Base-by-base conservation (phyloP, 306 rosid genomes). In the Canavalia gladiata region DNA sequence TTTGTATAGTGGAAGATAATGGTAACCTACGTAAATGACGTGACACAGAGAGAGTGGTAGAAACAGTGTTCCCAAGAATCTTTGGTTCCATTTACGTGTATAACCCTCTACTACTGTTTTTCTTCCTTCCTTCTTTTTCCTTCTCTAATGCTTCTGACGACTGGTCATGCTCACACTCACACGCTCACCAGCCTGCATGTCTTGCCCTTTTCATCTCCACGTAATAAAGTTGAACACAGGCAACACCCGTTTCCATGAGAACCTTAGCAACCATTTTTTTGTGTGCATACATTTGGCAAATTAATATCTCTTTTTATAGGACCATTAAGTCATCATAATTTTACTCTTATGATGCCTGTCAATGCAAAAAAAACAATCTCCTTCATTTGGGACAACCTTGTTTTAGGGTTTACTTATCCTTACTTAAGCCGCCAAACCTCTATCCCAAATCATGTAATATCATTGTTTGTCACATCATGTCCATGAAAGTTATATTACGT, bases 181-280 rank as follows among this genome's bases (percentile, higher is more conserved):
- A 81, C 82, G 77, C 89, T 68, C 88, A 74, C 84, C 63, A 68
- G 92, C 95, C 90, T 91, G 90, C 92, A 73, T 87, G 99, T 89
- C 90, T 88, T 91, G 97, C 87, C 93, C 89, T 82, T 92, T 89
- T 92, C 99, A 91, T 74, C 74, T 56, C 46, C 88, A 57, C 84
- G 83, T 71, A 77, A 83, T 92, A 87, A 87, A 83, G 90, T 77
- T 65, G 77, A 50, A 34, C 67, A 47, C 54, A 72, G 30, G 37
- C 86, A 74, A 84, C 47, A 58, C 54, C 71, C 52, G 4, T 84
- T 60, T 68, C 62, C 72, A 69, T 76, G 60, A 83, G 81, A 58
- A 62, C 86, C 55, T 78, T 39, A 8, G 7, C 50, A 60, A 4
- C 78, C 64, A 46, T 64, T 46, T 43, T 35, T 25, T 5, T 71